Evolutionary conservation across 495 filamentous ascomycete species (phyloP).

Genomic region (Pyrenopolyporus hunteri): DNA sequence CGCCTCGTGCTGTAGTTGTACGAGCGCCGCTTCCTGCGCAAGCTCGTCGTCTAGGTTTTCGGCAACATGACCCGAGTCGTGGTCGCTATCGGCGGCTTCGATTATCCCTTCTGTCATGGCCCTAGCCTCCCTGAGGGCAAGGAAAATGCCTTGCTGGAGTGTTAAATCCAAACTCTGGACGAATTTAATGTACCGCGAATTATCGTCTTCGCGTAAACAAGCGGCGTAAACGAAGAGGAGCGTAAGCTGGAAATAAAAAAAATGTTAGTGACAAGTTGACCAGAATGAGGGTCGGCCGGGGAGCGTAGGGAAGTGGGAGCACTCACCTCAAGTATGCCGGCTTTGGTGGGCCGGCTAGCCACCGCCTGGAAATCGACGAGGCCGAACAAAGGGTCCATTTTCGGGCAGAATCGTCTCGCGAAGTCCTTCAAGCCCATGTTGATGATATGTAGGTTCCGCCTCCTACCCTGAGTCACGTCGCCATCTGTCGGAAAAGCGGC

Average conservation of each 20-base stretch:
- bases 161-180: conserved; percentile 22
- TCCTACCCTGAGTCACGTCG: conserved; percentile 23
- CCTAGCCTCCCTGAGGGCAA: conserved; percentile 30
- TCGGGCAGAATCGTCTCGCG: conserved; percentile 25
- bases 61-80: background rate
- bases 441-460: conserved; percentile 41
- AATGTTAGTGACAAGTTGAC: conserved; percentile 6
- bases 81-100: conserved; percentile 14
- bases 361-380: conserved; percentile 36
- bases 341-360: conserved; percentile 37
- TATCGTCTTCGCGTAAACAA: conserved; percentile 34
- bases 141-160: conserved; percentile 28
- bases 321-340: conserved; percentile 37
- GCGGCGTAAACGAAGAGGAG: conserved; percentile 35
- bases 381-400: conserved; percentile 38
- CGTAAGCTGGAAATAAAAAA: conserved; percentile 32
- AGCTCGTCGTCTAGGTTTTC: conserved; percentile 34
- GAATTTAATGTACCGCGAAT: conserved; percentile 27
- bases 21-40: conserved; percentile 38
- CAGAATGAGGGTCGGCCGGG: background rate
- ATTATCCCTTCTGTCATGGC: conserved; percentile 16
- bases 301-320: background rate
- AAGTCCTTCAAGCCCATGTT: conserved; percentile 38
- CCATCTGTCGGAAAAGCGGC: conserved; percentile 23
- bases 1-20: conserved; percentile 40